Conservation (phyloP, 371 early-diverging fungal genomes). For the Mucor piriformis region DNA sequence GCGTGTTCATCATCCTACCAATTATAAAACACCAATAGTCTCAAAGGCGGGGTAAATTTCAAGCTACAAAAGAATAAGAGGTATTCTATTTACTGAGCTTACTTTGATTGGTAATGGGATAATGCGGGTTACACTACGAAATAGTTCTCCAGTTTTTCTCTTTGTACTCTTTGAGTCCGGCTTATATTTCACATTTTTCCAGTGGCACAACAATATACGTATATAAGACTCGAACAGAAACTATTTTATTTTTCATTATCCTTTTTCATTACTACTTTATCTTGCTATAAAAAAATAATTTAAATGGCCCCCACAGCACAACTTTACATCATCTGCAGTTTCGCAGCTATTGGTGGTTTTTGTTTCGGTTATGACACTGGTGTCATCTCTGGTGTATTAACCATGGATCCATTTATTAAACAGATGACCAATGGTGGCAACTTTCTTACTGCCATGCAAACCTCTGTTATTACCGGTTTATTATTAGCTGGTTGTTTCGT, state of each 20-base stretch:
- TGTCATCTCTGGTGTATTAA: constrained; percentile 54
- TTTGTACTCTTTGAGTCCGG: constrained; percentile 14
- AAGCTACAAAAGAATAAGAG: no score
- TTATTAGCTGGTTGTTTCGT: constrained; percentile 56
- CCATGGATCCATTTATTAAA: constrained; percentile 45
- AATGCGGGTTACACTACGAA: constrained; percentile 13
- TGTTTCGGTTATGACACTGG: constrained; percentile 61
- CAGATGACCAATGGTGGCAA: constrained; percentile 37
- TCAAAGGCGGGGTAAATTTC: no score
- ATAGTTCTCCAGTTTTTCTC: not conserved
- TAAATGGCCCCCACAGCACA: constrained; percentile 24
- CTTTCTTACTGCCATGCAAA: constrained; percentile 38
- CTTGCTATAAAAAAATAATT: not conserved
- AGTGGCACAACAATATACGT: no score
- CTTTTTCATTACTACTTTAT: constrained; percentile 2
- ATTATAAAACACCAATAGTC: no score
- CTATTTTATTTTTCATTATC: constrained; percentile 1
- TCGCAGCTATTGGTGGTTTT: constrained; percentile 56
- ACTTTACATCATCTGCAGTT: constrained; percentile 40
- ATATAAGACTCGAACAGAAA: no score
- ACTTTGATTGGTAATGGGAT: constrained; percentile 19
- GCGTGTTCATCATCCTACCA: not conserved
- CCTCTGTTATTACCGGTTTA: constrained; percentile 49
- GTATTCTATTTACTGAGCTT: not conserved
- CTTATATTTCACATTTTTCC: not conserved